phyloP scores from a whole-genome alignment of 371 early-diverging fungal species.

The Parasitella parasitica region DNA sequence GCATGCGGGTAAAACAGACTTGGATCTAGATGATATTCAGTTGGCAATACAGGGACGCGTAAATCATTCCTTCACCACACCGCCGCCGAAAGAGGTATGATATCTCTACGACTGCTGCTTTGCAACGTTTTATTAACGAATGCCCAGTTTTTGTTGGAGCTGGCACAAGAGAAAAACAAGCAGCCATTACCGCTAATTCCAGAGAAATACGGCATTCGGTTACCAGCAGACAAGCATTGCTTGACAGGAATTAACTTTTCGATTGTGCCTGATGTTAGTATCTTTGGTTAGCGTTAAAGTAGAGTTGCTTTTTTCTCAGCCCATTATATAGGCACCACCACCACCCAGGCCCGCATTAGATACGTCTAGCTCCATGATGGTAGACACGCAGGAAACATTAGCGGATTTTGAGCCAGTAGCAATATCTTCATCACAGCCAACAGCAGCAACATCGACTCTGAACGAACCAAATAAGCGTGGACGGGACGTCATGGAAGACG shows the following conservation, averaged over 20 bases:
- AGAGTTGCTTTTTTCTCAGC: neutral
- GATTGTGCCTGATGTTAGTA: conserved; percentile 79
- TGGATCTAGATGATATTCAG: conserved; percentile 91
- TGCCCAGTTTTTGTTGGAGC: conserved; percentile 75
- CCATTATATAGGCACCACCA: conserved; percentile 33
- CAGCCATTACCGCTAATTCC: conserved; percentile 86
- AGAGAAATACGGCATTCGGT: conserved; percentile 87
- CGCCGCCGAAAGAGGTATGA: conserved; percentile 86
- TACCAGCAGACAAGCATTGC: conserved; percentile 91
- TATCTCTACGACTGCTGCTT: too few species aligned
- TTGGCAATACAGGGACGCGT: conserved; percentile 91
- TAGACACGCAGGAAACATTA: conserved; percentile 16
- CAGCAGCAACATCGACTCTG: neutral
- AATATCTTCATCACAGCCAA: neutral
- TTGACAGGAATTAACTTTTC: conserved; percentile 89
- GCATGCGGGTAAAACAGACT: conserved; percentile 82
- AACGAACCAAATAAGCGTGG: conserved; percentile 22
- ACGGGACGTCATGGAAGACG: conserved; percentile 48
- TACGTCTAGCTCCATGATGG: conserved; percentile 9
- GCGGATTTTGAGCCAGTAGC: neutral
- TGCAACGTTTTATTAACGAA: neutral
- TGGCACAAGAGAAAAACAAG: conserved; percentile 87
- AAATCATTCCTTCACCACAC: conserved; percentile 86
- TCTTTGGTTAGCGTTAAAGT: neutral
- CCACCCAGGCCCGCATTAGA: conserved; percentile 31